Percentiles rank a stretch among this genome's conserved stretches.
These are phyloP conservation scores for Hypomyces perniciosus DNA, from an alignment of 2,329 filamentous ascomycete genomes.

Conservation along the genomic window DNA sequence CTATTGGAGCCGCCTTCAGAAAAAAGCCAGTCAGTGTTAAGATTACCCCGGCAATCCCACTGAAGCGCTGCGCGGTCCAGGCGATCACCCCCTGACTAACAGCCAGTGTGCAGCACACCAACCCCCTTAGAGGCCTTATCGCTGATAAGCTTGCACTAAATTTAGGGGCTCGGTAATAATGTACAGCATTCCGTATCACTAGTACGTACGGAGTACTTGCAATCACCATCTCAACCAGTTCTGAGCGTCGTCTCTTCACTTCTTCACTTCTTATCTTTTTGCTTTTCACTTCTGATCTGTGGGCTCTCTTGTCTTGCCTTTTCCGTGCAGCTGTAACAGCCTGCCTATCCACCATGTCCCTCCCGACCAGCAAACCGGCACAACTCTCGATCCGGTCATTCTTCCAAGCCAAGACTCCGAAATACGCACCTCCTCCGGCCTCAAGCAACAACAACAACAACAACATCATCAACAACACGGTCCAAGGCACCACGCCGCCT, in stretches of 20 bases:
- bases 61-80: no score
- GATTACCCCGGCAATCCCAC: no score
- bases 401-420: conserved; percentile 45
- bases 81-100: no score
- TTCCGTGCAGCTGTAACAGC: background rate
- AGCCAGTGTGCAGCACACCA: background rate
- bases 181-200: background rate
- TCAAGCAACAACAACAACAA: conserved; percentile 15
- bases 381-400: conserved; percentile 59
- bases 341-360: conserved; percentile 29
- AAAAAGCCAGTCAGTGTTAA: no score
- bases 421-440: conserved; percentile 31
- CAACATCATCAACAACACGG: conserved; percentile 18
- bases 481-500: no score
- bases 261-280: background rate
- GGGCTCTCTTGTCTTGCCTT: background rate
- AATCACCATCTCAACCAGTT: background rate
- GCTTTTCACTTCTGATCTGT: background rate
- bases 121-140: background rate
- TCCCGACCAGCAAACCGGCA: conserved; percentile 32
- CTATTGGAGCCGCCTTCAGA: no score
- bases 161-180: background rate
- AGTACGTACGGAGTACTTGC: background rate
- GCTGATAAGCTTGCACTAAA: conserved; percentile 3
- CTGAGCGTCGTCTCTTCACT: background rate